Evolutionary conservation across 2,329 filamentous ascomycete species (phyloP).

Genomic region (Hymenoscyphus repandus): DNA sequence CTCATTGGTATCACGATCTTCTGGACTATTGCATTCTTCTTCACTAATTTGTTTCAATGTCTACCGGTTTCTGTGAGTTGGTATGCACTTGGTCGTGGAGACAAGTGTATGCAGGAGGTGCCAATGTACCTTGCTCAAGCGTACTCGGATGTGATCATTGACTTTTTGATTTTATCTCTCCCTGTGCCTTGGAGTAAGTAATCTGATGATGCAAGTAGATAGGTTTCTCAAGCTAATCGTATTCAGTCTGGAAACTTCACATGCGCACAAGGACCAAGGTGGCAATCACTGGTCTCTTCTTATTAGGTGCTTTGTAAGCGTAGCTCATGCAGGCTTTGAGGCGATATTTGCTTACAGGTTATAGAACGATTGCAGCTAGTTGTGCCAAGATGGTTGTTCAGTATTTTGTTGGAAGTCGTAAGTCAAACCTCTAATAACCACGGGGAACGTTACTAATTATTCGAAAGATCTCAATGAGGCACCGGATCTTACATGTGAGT

Average conservation of each 20-base stretch:
- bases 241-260: neutral
- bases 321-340: no score
- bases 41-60: constrained; percentile 3
- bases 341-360: neutral
- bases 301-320: constrained; percentile 1
- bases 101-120: neutral
- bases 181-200: neutral
- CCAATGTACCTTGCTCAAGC: constrained; percentile 2
- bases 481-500: neutral
- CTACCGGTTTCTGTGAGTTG: neutral
- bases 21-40: constrained; percentile 3
- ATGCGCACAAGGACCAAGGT: neutral
- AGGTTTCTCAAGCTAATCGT: neutral
- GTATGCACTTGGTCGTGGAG: neutral
- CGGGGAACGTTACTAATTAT: neutral
- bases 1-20: neutral
- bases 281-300: neutral
- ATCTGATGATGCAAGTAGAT: neutral
- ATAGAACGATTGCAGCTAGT: neutral
- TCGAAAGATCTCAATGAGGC: neutral
- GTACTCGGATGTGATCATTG: constrained; percentile 1
- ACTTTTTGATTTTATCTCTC: neutral
- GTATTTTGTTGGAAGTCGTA: constrained; percentile 1
- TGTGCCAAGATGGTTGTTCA: constrained; percentile 2
- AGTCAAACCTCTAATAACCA: neutral